Conservation (phyloP, 2,329 filamentous ascomycete species). For the Scytalidium lignicola region DNA sequence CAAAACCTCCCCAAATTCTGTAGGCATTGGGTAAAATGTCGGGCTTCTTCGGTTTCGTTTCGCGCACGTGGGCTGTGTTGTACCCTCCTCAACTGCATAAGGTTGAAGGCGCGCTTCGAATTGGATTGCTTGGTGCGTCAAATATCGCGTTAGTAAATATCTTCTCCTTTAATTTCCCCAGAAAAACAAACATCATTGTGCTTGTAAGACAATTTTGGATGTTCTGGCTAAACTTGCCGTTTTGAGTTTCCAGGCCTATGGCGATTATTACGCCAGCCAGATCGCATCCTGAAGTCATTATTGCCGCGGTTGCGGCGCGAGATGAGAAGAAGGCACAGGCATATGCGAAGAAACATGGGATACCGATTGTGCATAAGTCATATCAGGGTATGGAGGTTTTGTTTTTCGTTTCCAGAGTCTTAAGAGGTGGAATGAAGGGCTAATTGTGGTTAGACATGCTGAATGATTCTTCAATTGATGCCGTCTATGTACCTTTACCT, state of each 20-base stretch:
- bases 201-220: no score
- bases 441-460: slow-evolving; percentile 26
- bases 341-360: slow-evolving; percentile 46
- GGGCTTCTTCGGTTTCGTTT: slow-evolving; percentile 1
- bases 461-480: slow-evolving; percentile 38
- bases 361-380: slow-evolving; percentile 41
- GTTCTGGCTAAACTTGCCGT: not conserved
- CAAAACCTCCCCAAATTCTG: no score
- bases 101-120: slow-evolving; percentile 20
- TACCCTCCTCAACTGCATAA: slow-evolving; percentile 12
- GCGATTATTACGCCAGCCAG: slow-evolving; percentile 44
- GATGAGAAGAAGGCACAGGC: slow-evolving; percentile 39
- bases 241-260: slow-evolving; percentile 25
- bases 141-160: slow-evolving; percentile 26
- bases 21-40: no score
- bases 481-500: slow-evolving; percentile 47
- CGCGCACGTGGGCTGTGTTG: slow-evolving; percentile 9
- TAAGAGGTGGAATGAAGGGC: not conserved
- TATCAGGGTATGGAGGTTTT: slow-evolving; percentile 39
- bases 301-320: slow-evolving; percentile 48
- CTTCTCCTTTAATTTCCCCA: no score
- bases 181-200: no score
- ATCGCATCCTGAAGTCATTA: slow-evolving; percentile 47
- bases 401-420: not conserved
- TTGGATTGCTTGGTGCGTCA: slow-evolving; percentile 31